phyloP scores from a whole-genome alignment of 345 rosid genomes.

The Erucastrum elatum region DNA sequence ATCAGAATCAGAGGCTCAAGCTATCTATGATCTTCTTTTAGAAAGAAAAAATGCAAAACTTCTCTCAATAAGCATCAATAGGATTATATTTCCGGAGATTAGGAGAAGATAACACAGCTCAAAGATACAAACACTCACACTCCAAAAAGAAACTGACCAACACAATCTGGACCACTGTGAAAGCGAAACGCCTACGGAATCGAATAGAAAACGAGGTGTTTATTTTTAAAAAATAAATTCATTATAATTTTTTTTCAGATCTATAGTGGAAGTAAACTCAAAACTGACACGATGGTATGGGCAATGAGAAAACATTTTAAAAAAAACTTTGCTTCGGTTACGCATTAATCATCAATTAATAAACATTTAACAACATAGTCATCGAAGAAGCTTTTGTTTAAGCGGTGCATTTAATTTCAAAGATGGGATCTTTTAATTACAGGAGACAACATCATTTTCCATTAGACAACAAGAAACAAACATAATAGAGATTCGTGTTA shows the following conservation, averaged over 20 bases:
- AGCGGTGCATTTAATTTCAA: slow-evolving; percentile 28
- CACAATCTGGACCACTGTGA: slow-evolving; percentile 34
- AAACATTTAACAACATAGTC: background rate
- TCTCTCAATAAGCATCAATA: background rate
- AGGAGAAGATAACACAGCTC: slow-evolving; percentile 27
- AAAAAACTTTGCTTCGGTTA: background rate
- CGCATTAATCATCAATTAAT: slow-evolving; percentile 23
- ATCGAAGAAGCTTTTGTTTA: background rate
- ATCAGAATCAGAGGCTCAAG: slow-evolving; percentile 14
- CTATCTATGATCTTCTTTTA: background rate
- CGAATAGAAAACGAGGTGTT: slow-evolving; percentile 13
- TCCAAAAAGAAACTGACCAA: slow-evolving; percentile 29
- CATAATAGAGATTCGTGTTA: slow-evolving; percentile 1
- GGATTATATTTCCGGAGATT: background rate
- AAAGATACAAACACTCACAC: slow-evolving; percentile 25
- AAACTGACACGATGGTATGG: slow-evolving; percentile 9
- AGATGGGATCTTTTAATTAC: slow-evolving; percentile 28
- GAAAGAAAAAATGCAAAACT: background rate
- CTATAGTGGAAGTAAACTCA: slow-evolving; percentile 21
- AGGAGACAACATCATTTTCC: background rate
- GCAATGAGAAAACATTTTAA: background rate
- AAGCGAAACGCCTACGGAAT: slow-evolving; percentile 34
- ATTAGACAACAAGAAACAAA: background rate
- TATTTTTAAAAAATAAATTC: background rate
- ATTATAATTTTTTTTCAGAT: slow-evolving; percentile 21